Evolutionary conservation across 169 alveolate species (phyloP).

Genomic region (Eimeria tenella): DNA sequence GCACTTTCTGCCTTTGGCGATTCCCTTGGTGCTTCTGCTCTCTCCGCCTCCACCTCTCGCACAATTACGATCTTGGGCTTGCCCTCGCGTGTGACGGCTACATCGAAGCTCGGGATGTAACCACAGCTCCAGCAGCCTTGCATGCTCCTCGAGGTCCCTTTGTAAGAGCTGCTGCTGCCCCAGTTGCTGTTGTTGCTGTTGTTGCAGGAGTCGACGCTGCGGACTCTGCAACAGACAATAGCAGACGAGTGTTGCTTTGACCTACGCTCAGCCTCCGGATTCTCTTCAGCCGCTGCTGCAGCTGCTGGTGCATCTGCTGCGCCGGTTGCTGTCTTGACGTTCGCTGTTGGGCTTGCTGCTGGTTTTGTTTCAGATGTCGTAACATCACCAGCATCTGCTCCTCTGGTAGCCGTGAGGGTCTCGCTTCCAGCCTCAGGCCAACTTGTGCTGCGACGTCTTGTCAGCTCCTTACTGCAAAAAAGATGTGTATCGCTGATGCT

Average conservation of each 20-base stretch:
- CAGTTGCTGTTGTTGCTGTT: slow-evolving; percentile 7
- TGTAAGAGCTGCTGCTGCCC: background rate
- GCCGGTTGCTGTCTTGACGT: background rate
- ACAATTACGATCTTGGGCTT: slow-evolving; percentile 35
- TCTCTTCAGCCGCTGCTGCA: background rate
- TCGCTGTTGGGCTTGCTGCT: background rate
- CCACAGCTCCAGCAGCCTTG: slow-evolving; percentile 21
- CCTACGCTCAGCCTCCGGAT: background rate
- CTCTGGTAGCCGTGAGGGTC: background rate
- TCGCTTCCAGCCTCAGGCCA: slow-evolving; percentile 19
- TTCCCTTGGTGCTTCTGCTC: background rate
- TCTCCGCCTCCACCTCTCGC: background rate
- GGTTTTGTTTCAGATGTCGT: background rate
- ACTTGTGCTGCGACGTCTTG: slow-evolving; percentile 45
- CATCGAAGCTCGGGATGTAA: slow-evolving; percentile 52
- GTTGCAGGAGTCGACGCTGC: slow-evolving; percentile 34
- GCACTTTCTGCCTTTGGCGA: background rate
- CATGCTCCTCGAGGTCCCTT: background rate
- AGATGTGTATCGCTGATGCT: slow-evolving; percentile 17
- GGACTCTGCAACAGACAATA: slow-evolving; percentile 28
- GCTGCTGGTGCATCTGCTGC: slow-evolving; percentile 13
- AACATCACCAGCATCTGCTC: background rate
- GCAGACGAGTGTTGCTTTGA: background rate
- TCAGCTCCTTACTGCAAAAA: background rate
- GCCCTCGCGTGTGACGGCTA: slow-evolving; percentile 41